Percentiles rank a stretch among this genome's conserved stretches.
These are phyloP conservation scores for Eurotiales sp. DNA, from an alignment of 2,329 filamentous ascomycete genomes.

Conservation along the genomic window DNA sequence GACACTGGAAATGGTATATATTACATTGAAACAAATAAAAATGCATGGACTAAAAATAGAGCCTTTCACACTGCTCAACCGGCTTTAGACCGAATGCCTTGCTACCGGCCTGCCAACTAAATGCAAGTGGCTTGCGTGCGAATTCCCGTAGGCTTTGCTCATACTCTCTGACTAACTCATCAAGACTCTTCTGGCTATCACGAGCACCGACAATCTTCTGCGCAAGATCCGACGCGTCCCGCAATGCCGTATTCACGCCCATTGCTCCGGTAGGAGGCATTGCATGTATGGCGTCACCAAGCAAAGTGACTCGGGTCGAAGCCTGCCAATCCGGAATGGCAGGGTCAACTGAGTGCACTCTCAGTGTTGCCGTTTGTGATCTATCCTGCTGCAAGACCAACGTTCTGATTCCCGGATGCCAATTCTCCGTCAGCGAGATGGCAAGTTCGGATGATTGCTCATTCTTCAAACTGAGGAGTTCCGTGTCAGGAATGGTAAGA, in stretches of 20 bases:
- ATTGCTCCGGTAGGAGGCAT: constrained; percentile 47
- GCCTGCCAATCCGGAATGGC: constrained; percentile 31
- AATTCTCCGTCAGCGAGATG: constrained; percentile 22
- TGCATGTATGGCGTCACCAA: constrained; percentile 45
- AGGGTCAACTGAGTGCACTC: constrained; percentile 29
- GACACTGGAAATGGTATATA: background rate
- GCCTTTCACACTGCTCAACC: constrained; percentile 19
- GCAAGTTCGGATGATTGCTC: constrained; percentile 17
- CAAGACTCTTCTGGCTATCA: constrained; percentile 5
- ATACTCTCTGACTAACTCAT: constrained; percentile 16
- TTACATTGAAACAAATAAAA: background rate
- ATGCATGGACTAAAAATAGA: background rate
- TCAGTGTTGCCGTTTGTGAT: constrained; percentile 29
- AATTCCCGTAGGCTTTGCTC: constrained; percentile 20
- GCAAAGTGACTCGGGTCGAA: constrained; percentile 34
- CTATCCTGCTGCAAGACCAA: constrained; percentile 27
- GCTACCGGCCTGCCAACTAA: constrained; percentile 22
- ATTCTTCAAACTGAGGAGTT: constrained; percentile 14
- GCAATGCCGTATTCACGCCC: constrained; percentile 45
- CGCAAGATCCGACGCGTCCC: constrained; percentile 40
- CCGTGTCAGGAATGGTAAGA: constrained; percentile 14
- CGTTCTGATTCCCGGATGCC: constrained; percentile 22
- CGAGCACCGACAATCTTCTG: constrained; percentile 14
- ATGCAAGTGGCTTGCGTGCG: constrained; percentile 18
- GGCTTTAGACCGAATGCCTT: constrained; percentile 22